Base-by-base conservation (phyloP, 2,329 filamentous ascomycete genomes). In the Fusarium sp. region DNA sequence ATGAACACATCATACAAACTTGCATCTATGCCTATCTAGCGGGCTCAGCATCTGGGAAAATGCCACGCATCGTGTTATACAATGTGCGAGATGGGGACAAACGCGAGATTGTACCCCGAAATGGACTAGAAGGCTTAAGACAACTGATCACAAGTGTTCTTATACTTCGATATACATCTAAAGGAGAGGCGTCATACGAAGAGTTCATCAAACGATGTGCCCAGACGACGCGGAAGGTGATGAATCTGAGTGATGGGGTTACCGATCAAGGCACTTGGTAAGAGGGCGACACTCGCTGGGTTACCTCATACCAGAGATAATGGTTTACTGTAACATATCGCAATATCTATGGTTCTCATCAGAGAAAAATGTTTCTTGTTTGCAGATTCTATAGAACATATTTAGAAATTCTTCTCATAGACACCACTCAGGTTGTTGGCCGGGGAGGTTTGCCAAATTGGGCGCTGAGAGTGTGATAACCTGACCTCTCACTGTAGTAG, bases 51-150 rank as follows among this genome's bases (percentile, higher is more conserved):
- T 53, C 44, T 44, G 52, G 56, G 11, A 54, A 60, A 8, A 9
- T 70, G 33, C 77, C 70, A 18, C 59, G 64, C 13, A 67, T 71
- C 9, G 53, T 78, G 6, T 55, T 79, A n/a, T 79, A 69, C 55
- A 79, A 79, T 23, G 70, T 78, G 32, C 71, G 73, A 15, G 70
- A 75, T 26, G 77, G 77, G 27, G 74, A 77, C 20, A 76, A 75
- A 48, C 60, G 53, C 44, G 68, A 75, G 48, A 71, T 79, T 32
- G 64, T 27, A 23, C 56, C 70, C 15, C 56, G 20, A 1, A 1
- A 54, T 44, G 69, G 71, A 27, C n/a, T 15, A 15, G 40, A 46
- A 26, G 62, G 66, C 5, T 46, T 74, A 13, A 23, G 8, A 23
- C 20, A 18, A 8, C 54, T 78, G 40, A 53, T 77, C 15, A 54